These are phyloP conservation scores for Pythium apleroticum DNA, from an alignment of 352 stramenopile genomes.

Conservation along the genomic window DNA sequence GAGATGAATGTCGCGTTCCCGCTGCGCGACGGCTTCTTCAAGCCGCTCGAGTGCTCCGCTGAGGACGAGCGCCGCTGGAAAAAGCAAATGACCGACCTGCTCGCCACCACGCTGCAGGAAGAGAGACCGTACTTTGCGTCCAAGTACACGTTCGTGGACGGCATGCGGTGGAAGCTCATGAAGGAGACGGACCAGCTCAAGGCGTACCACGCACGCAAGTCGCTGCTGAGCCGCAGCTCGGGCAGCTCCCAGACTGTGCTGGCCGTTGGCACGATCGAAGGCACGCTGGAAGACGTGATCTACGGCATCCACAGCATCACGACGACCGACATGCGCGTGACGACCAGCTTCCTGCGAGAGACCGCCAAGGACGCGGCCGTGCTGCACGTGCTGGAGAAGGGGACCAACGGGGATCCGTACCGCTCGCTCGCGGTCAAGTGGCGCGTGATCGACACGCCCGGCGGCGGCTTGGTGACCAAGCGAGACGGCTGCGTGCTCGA, in stretches of 20 bases:
- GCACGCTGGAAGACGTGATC: conserved; percentile 64
- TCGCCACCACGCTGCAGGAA: conserved; percentile 16
- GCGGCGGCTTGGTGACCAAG: conserved; percentile 24
- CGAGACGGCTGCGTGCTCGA: conserved; percentile 56
- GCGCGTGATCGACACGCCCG: conserved; percentile 19
- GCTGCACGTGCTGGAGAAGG: conserved; percentile 42
- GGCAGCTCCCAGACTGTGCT: conserved; percentile 27
- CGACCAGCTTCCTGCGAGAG: conserved; percentile 25
- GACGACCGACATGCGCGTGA: conserved; percentile 38
- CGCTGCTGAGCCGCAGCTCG: neutral
- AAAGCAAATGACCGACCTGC: conserved; percentile 12
- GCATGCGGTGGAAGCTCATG: conserved; percentile 20
- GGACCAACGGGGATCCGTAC: conserved; percentile 29
- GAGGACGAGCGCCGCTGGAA: conserved; percentile 17
- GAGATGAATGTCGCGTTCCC: conserved; percentile 28
- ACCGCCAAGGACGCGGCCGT: conserved; percentile 29
- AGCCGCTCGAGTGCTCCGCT: conserved; percentile 9
- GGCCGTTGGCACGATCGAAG: conserved; percentile 48
- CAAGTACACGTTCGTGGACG: conserved; percentile 17
- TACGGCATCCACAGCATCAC: conserved; percentile 46
- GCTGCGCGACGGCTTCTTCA: conserved; percentile 26
- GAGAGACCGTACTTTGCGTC: conserved; percentile 20
- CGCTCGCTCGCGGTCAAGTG: conserved; percentile 27
- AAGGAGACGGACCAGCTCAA: conserved; percentile 19
- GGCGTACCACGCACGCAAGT: conserved; percentile 11